phyloP scores from a whole-genome alignment of 1,284 basidiomycete genomes.

The Microbotryomycetes sp. region DNA sequence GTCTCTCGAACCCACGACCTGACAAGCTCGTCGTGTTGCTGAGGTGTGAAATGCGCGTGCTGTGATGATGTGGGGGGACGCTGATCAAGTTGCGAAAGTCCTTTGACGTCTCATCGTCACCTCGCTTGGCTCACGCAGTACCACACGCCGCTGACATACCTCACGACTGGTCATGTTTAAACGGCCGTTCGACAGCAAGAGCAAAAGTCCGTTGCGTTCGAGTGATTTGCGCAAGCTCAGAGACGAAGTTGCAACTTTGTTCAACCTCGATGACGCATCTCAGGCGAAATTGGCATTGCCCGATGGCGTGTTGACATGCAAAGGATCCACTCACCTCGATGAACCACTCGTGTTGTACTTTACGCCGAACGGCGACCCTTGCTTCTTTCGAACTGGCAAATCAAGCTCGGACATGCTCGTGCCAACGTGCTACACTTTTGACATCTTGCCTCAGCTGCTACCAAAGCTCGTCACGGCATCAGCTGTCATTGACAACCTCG shows the following conservation, averaged over 20 bases:
- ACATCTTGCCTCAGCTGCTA: conserved; percentile 10
- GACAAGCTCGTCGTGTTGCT: too few relatives aligned
- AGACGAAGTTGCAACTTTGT: conserved; percentile 2
- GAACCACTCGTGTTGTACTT: conserved; percentile 21
- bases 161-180: too few relatives aligned
- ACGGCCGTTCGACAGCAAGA: conserved; percentile 20
- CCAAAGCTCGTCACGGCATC: conserved; percentile 21
- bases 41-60: too few relatives aligned
- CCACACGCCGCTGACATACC: too few relatives aligned
- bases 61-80: background rate
- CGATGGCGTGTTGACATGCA: conserved; percentile 8
- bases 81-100: too few relatives aligned
- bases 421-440: conserved; percentile 22
- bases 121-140: too few relatives aligned
- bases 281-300: conserved; percentile 7
- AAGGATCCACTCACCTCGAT: conserved; percentile 23
- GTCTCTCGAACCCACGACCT: too few relatives aligned
- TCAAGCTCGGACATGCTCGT: conserved; percentile 6
- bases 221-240: conserved; percentile 24
- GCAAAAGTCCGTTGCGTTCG: conserved; percentile 15
- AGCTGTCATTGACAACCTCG: conserved; percentile 16
- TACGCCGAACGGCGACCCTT: conserved; percentile 7
- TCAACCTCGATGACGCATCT: background rate
- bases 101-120: too few relatives aligned
- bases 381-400: conserved; percentile 17